Evolutionary conservation across 176 grass and related monocot species (phyloP).

Genomic region (maize (Zea mays)): DNA sequence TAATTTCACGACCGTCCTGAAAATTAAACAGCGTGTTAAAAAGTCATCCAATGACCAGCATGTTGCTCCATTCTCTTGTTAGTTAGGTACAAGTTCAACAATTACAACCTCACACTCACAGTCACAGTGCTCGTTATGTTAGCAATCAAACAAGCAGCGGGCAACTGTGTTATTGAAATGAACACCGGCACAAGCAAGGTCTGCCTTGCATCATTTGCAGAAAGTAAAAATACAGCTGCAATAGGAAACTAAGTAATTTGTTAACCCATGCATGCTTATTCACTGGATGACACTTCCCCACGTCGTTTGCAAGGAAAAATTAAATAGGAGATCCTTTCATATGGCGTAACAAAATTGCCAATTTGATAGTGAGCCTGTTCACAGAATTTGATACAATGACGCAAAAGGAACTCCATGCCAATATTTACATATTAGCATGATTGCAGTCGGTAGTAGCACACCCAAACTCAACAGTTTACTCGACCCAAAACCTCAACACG

Average conservation of each 20-base stretch:
- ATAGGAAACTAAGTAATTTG: conserved; percentile 5
- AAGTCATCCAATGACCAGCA: neutral
- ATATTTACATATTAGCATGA: neutral
- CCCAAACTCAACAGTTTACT: neutral
- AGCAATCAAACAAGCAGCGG: conserved; percentile 4
- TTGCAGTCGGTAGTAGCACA: neutral
- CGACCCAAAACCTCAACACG: neutral
- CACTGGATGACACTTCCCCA: too few species aligned
- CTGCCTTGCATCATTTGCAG: neutral
- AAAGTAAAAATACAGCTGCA: neutral
- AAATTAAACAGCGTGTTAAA: conserved; percentile 22
- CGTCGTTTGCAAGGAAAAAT: neutral
- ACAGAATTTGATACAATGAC: neutral
- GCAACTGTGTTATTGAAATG: conserved; percentile 10
- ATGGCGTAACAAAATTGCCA: neutral
- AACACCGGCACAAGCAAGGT: conserved; percentile 7
- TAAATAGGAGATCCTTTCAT: neutral
- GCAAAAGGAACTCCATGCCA: neutral
- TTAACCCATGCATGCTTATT: neutral
- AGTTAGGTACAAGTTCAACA: conserved; percentile 12
- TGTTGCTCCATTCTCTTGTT: conserved; percentile 6
- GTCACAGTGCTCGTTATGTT: neutral
- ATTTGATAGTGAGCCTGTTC: neutral
- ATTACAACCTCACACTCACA: neutral
- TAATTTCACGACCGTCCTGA: conserved; percentile 79